phyloP scores from a whole-genome alignment of 768 basidiomycete genomes.

The Mrakia frigida region DNA sequence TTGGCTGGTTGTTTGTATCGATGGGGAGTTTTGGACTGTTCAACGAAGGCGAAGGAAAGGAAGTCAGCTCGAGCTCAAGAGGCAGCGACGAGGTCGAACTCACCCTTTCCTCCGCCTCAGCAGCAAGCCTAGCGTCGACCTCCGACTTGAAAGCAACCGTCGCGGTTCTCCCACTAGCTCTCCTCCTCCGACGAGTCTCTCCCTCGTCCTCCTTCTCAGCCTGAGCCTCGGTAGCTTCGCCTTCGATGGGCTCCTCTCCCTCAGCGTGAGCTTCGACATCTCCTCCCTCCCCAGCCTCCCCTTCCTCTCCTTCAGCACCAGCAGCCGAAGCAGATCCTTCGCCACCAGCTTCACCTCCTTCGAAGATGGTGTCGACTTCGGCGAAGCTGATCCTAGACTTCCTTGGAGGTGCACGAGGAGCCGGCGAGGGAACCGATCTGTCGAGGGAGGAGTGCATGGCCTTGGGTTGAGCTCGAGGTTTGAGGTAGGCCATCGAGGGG shows the following conservation, averaged over 20 bases:
- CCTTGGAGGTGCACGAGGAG: background rate
- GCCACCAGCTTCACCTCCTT: background rate
- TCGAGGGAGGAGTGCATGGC: conserved; percentile 6
- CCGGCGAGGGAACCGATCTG: background rate
- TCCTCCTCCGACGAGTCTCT: background rate
- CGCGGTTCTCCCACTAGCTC: conserved; percentile 1
- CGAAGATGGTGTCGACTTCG: background rate
- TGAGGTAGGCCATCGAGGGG: conserved; percentile 11
- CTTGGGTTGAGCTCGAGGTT: conserved; percentile 13
- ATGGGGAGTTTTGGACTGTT: conserved; percentile 7
- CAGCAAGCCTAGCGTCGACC: conserved; percentile 12
- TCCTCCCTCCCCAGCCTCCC: no score
- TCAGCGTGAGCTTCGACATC: no score
- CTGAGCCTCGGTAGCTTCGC: background rate
- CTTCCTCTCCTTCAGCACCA: background rate
- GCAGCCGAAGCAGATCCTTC: background rate
- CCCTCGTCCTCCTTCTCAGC: background rate
- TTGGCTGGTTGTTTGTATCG: background rate
- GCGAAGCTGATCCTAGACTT: background rate
- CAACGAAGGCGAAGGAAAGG: background rate
- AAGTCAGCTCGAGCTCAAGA: background rate
- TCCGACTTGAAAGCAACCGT: conserved; percentile 9
- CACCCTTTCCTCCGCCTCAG: conserved; percentile 8
- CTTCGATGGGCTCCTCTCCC: no score
- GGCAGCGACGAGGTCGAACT: background rate